Evolutionary conservation across 148 eudicot species (phyloP).

Genomic region (Linanthus parryae): DNA sequence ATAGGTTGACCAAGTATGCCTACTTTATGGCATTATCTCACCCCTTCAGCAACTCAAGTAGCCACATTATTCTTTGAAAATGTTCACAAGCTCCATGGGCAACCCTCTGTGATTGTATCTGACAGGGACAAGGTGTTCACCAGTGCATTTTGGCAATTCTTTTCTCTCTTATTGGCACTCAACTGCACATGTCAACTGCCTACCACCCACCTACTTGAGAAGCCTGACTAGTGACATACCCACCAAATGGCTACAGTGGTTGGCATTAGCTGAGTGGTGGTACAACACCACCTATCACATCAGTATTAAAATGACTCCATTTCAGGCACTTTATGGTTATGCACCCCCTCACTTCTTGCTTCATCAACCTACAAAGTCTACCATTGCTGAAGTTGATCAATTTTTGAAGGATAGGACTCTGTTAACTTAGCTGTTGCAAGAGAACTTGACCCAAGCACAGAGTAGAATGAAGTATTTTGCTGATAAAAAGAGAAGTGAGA

Average conservation of each 20-base stretch:
- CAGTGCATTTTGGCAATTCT: neutral
- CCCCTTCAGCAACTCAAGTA: neutral
- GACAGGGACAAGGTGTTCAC: too few relatives aligned
- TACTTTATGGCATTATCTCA: neutral
- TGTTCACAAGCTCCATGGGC: too few relatives aligned
- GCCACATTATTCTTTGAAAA: neutral
- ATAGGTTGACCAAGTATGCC: too few relatives aligned
- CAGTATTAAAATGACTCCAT: too few relatives aligned
- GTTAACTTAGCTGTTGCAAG: neutral
- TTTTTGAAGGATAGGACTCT: neutral
- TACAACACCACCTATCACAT: too few relatives aligned
- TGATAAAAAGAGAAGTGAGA: neutral
- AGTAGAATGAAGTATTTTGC: neutral
- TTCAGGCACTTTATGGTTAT: too few relatives aligned
- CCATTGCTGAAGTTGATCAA: too few relatives aligned
- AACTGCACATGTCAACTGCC: neutral
- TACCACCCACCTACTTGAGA: neutral
- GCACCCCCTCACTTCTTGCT: too few relatives aligned
- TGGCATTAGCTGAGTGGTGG: slow-evolving; percentile 2
- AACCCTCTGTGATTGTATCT: too few relatives aligned
- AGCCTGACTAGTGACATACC: neutral
- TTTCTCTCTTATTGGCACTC: neutral
- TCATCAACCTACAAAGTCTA: too few relatives aligned
- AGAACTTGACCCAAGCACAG: too few relatives aligned
- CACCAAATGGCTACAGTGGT: neutral